These are phyloP conservation scores for Spizellomyces sp. DNA, from an alignment of 192 early-diverging fungal species.

Conservation along the genomic window DNA sequence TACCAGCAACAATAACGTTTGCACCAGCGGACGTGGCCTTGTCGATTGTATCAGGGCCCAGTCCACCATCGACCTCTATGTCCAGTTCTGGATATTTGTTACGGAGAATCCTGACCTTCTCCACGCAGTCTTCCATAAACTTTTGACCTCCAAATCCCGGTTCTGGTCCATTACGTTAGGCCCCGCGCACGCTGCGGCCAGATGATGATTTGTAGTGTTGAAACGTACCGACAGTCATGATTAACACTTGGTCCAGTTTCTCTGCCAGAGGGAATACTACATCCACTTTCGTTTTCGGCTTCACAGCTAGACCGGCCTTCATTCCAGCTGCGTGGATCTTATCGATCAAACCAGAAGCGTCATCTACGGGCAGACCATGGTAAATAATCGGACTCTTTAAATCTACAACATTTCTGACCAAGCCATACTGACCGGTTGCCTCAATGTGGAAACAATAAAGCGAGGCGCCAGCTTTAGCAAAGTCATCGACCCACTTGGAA, in stretches of 20 bases:
- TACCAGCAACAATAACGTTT: slow-evolving; percentile 97
- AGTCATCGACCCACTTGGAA: slow-evolving; percentile 86
- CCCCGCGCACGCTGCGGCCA: not conserved
- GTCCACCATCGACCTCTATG: slow-evolving; percentile 95
- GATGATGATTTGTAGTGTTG: not conserved
- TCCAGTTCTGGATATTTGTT: slow-evolving; percentile 79
- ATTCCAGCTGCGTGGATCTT: slow-evolving; percentile 80
- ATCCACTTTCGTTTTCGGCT: slow-evolving; percentile 78
- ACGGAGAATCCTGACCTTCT: slow-evolving; percentile 81
- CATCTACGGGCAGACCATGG: slow-evolving; percentile 27
- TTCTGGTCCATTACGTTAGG: slow-evolving; percentile 44
- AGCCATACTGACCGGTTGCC: slow-evolving; percentile 62
- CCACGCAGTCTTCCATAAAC: slow-evolving; percentile 87
- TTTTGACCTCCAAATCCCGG: slow-evolving; percentile 97
- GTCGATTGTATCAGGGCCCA: slow-evolving; percentile 83
- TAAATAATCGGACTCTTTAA: not conserved
- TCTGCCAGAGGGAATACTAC: slow-evolving; percentile 38
- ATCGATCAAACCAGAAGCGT: slow-evolving; percentile 76
- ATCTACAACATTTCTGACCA: not conserved
- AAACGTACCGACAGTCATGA: slow-evolving; percentile 83
- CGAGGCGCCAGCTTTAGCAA: slow-evolving; percentile 85
- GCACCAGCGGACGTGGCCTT: slow-evolving; percentile 86
- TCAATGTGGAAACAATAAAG: slow-evolving; percentile 94
- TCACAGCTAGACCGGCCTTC: slow-evolving; percentile 91
- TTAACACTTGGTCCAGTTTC: slow-evolving; percentile 82